Evolutionary conservation across 2,329 filamentous ascomycete species (phyloP).

Genomic region (Penicillium frequentans): DNA sequence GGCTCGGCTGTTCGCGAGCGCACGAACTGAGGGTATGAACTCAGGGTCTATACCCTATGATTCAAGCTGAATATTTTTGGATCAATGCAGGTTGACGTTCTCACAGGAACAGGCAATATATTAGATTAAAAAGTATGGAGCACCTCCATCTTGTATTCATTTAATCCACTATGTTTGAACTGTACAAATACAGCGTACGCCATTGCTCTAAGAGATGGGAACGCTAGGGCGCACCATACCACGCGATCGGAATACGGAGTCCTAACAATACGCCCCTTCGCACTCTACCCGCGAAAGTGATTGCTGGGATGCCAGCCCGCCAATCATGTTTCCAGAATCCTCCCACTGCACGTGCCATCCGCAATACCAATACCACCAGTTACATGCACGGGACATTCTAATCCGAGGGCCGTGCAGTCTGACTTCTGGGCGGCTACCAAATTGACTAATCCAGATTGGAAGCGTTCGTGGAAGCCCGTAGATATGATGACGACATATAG

Average conservation of each 20-base stretch:
- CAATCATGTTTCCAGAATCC: constrained; percentile 4
- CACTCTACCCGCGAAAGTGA: neutral
- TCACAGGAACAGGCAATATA: neutral
- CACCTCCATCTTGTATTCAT: neutral
- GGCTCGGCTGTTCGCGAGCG: neutral
- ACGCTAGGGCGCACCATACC: neutral
- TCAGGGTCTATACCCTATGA: neutral
- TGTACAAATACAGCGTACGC: neutral
- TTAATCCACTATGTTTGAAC: neutral
- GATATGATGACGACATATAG: neutral
- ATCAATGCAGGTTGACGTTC: neutral
- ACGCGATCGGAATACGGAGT: neutral
- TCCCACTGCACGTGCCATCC: constrained; percentile 2
- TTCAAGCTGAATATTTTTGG: neutral
- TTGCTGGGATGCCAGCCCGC: constrained; percentile 22
- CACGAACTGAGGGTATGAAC: neutral
- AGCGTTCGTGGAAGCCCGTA: neutral
- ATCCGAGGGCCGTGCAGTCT: neutral
- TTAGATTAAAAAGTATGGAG: neutral
- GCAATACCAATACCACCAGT: constrained; percentile 8
- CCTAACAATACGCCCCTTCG: constrained; percentile 6
- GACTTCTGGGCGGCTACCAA: neutral
- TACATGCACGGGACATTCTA: neutral
- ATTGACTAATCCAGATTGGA: neutral
- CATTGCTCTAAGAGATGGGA: neutral